Conservation (phyloP, 805 yeast species). For the Priceomyces castillae region DNA sequence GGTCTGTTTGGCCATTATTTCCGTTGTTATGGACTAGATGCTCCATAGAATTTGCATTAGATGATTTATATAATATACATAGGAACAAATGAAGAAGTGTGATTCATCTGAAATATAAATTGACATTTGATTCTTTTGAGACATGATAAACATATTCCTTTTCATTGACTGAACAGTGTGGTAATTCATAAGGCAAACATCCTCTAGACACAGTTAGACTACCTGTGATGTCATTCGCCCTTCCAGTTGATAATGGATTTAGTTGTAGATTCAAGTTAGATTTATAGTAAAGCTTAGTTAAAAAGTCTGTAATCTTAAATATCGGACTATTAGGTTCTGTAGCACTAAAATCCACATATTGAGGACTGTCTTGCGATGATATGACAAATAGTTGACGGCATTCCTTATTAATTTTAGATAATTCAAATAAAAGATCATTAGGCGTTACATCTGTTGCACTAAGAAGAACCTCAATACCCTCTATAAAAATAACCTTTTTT, state of each 20-base stretch:
- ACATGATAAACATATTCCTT: conserved; percentile 62
- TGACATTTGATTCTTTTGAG: conserved; percentile 51
- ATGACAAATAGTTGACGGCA: conserved; percentile 37
- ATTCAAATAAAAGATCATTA: conserved; percentile 30
- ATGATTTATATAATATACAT: conserved; percentile 59
- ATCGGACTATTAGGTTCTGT: conserved; percentile 27
- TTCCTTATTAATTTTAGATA: conserved; percentile 31
- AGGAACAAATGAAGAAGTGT: conserved; percentile 21
- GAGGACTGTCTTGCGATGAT: conserved; percentile 35
- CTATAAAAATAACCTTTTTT: conserved; percentile 37
- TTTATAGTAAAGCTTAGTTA: conserved; percentile 47
- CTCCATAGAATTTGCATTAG: conserved; percentile 84
- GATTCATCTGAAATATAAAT: conserved; percentile 42
- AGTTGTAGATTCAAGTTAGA: conserved; percentile 53
- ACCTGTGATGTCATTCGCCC: conserved; percentile 83
- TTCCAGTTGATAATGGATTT: conserved; percentile 71
- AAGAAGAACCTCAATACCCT: conserved; percentile 47
- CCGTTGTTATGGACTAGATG: conserved; percentile 85
- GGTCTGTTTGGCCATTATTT: conserved; percentile 88
- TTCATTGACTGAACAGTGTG: conserved; percentile 40
- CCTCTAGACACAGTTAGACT: conserved; percentile 61
- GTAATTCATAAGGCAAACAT: conserved; percentile 30
- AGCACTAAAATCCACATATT: conserved; percentile 27
- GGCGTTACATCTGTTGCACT: conserved; percentile 39
- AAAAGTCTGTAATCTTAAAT: conserved; percentile 46